These are phyloP conservation scores for Arctium lappa DNA, from an alignment of 129 eudicot genomes.

Conservation along the genomic window DNA sequence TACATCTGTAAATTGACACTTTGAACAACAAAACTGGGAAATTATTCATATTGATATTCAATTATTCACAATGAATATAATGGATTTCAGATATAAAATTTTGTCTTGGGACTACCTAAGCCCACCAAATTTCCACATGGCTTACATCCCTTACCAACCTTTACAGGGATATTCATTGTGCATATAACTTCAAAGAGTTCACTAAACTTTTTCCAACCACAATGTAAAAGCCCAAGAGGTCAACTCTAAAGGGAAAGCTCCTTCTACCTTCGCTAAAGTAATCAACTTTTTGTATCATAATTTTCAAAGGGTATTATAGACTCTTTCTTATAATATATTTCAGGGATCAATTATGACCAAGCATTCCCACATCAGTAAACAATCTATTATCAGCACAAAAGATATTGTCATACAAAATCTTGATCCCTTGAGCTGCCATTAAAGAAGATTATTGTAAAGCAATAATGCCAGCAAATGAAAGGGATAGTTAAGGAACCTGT, in stretches of 20 bases:
- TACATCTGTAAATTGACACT: conserved; percentile 37
- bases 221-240: conserved; percentile 15
- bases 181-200: conserved; percentile 22
- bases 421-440: conserved; percentile 12
- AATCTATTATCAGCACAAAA: conserved; percentile 10
- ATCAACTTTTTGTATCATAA: conserved; percentile 14
- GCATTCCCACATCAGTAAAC: conserved; percentile 20
- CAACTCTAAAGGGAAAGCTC: conserved; percentile 30
- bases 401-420: conserved; percentile 9
- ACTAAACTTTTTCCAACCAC: conserved; percentile 14
- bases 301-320: neutral
- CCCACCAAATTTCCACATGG: conserved; percentile 31
- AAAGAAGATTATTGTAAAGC: conserved; percentile 14
- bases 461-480: conserved; percentile 12
- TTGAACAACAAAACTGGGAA: conserved; percentile 8
- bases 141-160: conserved; percentile 35
- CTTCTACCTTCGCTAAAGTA: conserved; percentile 32
- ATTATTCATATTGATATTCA: conserved; percentile 22
- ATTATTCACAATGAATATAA: conserved; percentile 2
- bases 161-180: conserved; percentile 17
- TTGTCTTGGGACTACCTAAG: conserved; percentile 12
- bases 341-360: conserved; percentile 20
- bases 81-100: conserved; percentile 4
- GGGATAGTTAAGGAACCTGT: conserved; percentile 10
- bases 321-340: conserved; percentile 12